phyloP scores from a whole-genome alignment of 192 early-diverging fungal genomes.

The Backusella tarrabulga region DNA sequence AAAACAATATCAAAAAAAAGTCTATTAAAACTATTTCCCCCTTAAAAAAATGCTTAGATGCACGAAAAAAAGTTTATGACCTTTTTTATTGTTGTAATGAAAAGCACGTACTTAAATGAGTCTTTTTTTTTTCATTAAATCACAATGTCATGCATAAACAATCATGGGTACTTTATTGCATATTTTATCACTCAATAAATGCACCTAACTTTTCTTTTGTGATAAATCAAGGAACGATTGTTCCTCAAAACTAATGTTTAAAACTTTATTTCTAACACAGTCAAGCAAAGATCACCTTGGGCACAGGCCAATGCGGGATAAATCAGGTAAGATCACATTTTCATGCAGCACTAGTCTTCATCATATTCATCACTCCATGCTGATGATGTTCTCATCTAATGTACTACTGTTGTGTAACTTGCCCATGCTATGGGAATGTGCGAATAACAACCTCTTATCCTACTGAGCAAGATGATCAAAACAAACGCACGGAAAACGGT shows the following conservation, averaged over 20 bases:
- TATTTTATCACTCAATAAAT: not conserved
- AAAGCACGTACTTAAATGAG: not conserved
- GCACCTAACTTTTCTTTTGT: not conserved
- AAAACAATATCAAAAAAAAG: not conserved
- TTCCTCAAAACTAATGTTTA: not conserved
- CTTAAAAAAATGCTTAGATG: not conserved
- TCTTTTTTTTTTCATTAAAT: not conserved
- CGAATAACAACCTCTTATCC: not conserved
- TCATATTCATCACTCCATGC: not conserved
- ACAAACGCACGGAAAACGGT: not conserved
- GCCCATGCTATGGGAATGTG: not conserved
- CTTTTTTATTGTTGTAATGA: not conserved
- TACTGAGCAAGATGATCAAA: not conserved
- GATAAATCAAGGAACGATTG: not conserved
- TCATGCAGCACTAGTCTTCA: not conserved
- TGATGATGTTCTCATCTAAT: not conserved
- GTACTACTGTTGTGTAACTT: constrained; percentile 4
- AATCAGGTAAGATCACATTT: not conserved
- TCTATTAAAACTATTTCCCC: not conserved
- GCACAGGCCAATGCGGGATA: not conserved
- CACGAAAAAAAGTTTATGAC: not conserved
- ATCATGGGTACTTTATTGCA: not conserved
- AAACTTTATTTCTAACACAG: constrained; percentile 1
- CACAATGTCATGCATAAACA: not conserved
- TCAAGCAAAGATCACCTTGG: not conserved